Conservation (phyloP, 2,329 filamentous ascomycete species). For the Penicillium hordei region DNA sequence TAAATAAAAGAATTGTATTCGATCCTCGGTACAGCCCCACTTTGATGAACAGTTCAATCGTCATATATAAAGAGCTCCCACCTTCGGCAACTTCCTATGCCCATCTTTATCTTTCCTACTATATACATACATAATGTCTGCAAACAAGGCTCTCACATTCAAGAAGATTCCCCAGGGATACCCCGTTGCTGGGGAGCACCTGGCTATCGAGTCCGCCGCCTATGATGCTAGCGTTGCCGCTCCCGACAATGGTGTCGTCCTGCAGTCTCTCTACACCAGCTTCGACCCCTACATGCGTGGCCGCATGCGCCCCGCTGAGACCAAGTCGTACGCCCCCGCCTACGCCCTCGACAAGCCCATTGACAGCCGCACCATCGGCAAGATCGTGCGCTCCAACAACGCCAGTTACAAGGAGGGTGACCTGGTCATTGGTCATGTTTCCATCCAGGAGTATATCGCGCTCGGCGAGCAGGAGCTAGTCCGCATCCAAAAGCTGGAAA, state of each 20-base stretch:
- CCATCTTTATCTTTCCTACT: background rate
- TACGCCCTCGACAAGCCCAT: constrained; percentile 65
- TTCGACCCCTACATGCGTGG: constrained; percentile 85
- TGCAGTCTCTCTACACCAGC: constrained; percentile 71
- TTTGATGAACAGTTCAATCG: constrained; percentile 5
- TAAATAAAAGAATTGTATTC: background rate
- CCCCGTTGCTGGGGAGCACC: constrained; percentile 69
- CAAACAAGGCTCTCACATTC: constrained; percentile 75
- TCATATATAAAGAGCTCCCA: constrained; percentile 12
- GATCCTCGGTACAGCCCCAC: constrained; percentile 27
- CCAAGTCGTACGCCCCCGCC: constrained; percentile 67
- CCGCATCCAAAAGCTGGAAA: constrained; percentile 59
- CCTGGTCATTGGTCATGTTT: constrained; percentile 58
- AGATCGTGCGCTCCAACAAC: constrained; percentile 69
- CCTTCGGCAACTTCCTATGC: background rate
- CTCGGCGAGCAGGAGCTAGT: constrained; percentile 51
- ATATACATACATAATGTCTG: constrained; percentile 27
- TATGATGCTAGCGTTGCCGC: constrained; percentile 62
- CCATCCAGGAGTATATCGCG: constrained; percentile 68
- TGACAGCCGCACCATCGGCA: constrained; percentile 62
- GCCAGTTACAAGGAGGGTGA: constrained; percentile 66
- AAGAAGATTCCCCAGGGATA: constrained; percentile 65
- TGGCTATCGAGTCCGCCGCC: constrained; percentile 64
- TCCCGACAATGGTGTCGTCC: constrained; percentile 64
- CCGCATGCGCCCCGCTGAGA: constrained; percentile 65